These are phyloP conservation scores for Rusavskia elegans DNA, from an alignment of 495 filamentous ascomycete genomes.

Conservation along the genomic window DNA sequence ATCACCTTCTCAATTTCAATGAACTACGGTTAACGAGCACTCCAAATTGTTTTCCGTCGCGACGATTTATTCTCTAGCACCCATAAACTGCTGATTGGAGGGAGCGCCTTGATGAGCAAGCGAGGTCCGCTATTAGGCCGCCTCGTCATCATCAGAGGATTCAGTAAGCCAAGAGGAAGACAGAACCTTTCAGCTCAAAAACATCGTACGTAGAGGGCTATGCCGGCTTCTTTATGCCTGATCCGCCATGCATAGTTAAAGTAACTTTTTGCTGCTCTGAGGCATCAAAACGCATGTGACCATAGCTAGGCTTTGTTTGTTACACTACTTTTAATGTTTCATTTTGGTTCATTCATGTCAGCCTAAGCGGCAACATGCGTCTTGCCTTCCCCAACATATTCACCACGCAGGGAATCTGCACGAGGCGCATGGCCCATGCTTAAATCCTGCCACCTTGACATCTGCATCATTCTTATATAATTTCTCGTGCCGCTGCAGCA, in stretches of 20 bases:
- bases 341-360: neutral
- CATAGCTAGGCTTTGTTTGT: neutral
- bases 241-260: neutral
- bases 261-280: neutral
- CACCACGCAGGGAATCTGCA: neutral
- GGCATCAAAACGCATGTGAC: too few species aligned
- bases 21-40: too few species aligned
- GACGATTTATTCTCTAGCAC: too few species aligned
- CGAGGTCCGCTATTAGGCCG: too few species aligned
- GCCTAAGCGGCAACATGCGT: neutral
- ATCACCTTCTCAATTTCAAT: too few species aligned
- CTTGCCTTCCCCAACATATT: neutral
- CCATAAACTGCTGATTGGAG: too few species aligned
- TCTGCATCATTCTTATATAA: neutral
- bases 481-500: neutral
- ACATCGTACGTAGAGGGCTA: neutral
- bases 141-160: too few species aligned
- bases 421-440: neutral
- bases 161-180: too few species aligned
- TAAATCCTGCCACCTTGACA: neutral
- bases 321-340: neutral
- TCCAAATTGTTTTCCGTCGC: too few species aligned
- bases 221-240: neutral
- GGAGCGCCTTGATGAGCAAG: too few species aligned
- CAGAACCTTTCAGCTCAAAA: neutral